A percentile compares a stretch with the other conserved stretches of the same genome.
phyloP scores from a whole-genome alignment of 345 rosid genomes.

The Acer campestre region DNA sequence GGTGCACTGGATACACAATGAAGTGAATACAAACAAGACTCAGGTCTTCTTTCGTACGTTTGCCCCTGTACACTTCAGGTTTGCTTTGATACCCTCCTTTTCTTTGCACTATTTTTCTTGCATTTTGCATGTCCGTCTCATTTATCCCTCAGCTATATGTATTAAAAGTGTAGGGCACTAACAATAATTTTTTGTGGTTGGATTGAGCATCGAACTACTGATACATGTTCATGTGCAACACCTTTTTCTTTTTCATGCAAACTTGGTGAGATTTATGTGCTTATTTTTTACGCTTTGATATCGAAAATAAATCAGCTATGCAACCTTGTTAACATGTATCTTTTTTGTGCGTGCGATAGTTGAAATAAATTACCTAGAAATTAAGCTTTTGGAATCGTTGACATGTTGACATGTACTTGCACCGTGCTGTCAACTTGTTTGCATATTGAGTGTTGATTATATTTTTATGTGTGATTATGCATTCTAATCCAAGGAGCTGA shows the following conservation, averaged over 20 bases:
- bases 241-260: background rate
- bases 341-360: background rate
- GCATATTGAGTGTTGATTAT: too few relatives aligned
- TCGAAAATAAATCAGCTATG: background rate
- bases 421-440: too few relatives aligned
- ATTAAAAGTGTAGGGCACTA: background rate
- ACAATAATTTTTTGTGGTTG: background rate
- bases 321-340: background rate
- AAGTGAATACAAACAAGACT: slow-evolving; percentile 69
- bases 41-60: slow-evolving; percentile 86
- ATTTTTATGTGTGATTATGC: too few relatives aligned
- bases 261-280: background rate
- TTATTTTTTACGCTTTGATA: background rate
- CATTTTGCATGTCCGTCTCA: background rate
- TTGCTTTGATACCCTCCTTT: background rate
- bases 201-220: background rate
- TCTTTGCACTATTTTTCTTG: background rate
- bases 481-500: slow-evolving; percentile 7
- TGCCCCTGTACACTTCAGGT: slow-evolving; percentile 99
- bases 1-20: slow-evolving; percentile 61
- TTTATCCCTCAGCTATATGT: background rate
- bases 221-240: background rate
- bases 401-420: too few relatives aligned
- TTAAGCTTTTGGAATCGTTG: background rate
- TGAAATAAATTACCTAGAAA: background rate